phyloP scores from a whole-genome alignment of 2,329 filamentous ascomycete genomes.

The Scedosporium minutisporum region DNA sequence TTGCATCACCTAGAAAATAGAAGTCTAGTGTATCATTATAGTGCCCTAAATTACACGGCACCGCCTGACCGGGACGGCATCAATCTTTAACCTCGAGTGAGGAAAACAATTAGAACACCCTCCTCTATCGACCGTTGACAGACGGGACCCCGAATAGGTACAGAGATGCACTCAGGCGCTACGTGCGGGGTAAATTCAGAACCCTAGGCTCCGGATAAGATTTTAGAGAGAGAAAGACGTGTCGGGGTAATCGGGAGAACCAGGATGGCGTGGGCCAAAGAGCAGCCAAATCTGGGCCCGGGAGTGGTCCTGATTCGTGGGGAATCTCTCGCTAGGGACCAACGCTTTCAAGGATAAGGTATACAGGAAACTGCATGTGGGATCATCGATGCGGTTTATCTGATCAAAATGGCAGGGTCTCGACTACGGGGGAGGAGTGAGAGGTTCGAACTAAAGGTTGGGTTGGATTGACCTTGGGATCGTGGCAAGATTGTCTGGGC shows the following conservation, averaged over 20 bases:
- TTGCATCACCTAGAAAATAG: background rate
- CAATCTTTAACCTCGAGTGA: background rate
- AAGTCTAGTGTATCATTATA: background rate
- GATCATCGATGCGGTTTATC: no score
- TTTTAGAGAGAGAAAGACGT: background rate
- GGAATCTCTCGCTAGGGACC: background rate
- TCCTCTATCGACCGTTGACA: no score
- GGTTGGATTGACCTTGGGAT: background rate
- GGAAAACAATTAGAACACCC: background rate
- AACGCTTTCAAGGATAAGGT: no score
- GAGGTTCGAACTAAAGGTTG: no score
- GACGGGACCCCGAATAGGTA: no score
- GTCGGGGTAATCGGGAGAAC: background rate
- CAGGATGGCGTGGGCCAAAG: background rate
- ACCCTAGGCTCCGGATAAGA: background rate
- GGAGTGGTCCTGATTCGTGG: background rate
- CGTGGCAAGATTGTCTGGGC: background rate
- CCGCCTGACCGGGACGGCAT: slow-evolving; percentile 1
- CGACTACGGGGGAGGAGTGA: no score
- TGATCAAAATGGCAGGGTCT: no score
- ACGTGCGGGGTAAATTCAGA: no score
- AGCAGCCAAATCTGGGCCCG: background rate
- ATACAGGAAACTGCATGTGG: no score
- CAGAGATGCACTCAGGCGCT: no score
- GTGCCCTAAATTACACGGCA: background rate